These are phyloP conservation scores for Raffaelea ambrosiae DNA, from an alignment of 2,329 filamentous ascomycete species.

Conservation along the genomic window DNA sequence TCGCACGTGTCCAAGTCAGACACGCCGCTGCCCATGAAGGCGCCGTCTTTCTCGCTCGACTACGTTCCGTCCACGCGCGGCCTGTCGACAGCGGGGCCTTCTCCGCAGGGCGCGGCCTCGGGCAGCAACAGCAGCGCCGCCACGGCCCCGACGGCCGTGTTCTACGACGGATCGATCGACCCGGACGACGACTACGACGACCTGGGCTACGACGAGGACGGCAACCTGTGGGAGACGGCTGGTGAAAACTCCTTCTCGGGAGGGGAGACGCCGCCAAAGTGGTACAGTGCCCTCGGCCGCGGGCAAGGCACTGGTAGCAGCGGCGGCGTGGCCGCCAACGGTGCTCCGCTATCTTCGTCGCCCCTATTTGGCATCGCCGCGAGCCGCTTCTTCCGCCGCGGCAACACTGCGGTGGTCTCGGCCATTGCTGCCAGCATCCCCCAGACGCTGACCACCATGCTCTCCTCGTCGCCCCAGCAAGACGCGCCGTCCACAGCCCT, in stretches of 20 bases:
- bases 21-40: slow-evolving; percentile 56
- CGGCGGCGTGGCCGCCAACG: slow-evolving; percentile 13
- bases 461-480: slow-evolving; percentile 32
- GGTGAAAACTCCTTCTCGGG: slow-evolving; percentile 47
- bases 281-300: slow-evolving; percentile 31
- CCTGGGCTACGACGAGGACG: slow-evolving; percentile 33
- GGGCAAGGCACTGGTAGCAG: slow-evolving; percentile 16
- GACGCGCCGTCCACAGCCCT: not conserved
- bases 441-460: slow-evolving; percentile 29
- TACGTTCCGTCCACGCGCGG: slow-evolving; percentile 47
- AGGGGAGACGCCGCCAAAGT: slow-evolving; percentile 52
- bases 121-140: slow-evolving; percentile 7
- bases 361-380: slow-evolving; percentile 28
- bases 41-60: slow-evolving; percentile 56
- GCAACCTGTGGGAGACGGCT: not conserved
- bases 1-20: slow-evolving; percentile 48
- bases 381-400: slow-evolving; percentile 41
- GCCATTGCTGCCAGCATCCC: slow-evolving; percentile 48
- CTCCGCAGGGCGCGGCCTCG: slow-evolving; percentile 11
- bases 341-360: slow-evolving; percentile 47
- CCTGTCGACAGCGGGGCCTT: not conserved
- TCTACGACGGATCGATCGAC: slow-evolving; percentile 12
- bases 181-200: slow-evolving; percentile 33
- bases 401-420: slow-evolving; percentile 47
- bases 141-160: slow-evolving; percentile 5